A percentile compares a stretch with the other conserved stretches of the same genome.
These are phyloP conservation scores for Malassezia sp. DNA, from an alignment of 1,284 basidiomycete species.

Conservation along the genomic window DNA sequence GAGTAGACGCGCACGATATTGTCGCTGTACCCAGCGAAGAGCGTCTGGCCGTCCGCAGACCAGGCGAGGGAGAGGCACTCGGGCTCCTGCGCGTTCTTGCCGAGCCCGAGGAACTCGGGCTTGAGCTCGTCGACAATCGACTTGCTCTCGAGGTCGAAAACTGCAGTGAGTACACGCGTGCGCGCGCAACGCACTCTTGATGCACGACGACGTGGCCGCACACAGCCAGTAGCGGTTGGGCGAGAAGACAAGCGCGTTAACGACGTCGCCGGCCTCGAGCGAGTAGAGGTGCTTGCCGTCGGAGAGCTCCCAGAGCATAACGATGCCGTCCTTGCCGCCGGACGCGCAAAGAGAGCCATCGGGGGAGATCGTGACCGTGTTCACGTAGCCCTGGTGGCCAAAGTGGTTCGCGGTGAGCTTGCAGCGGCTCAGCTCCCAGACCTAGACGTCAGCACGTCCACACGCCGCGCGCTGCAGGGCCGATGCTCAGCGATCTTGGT, in stretches of 20 bases:
- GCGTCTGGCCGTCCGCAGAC: slow-evolving; percentile 93
- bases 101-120: slow-evolving; percentile 50
- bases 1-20: slow-evolving; percentile 48
- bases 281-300: slow-evolving; percentile 99
- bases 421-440: slow-evolving; percentile 99
- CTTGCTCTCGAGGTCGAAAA: slow-evolving; percentile 52
- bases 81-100: slow-evolving; percentile 70
- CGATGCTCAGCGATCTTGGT: slow-evolving; percentile 63
- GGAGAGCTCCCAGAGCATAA: slow-evolving; percentile 99
- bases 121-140: slow-evolving; percentile 98
- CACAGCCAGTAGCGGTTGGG: slow-evolving; percentile 91
- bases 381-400: slow-evolving; percentile 99
- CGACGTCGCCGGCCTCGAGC: slow-evolving; percentile 92
- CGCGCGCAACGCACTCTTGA: too few relatives aligned
- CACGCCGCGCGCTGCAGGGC: slow-evolving; percentile 3
- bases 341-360: slow-evolving; percentile 98
- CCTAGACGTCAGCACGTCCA: slow-evolving; percentile 52
- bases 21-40: slow-evolving; percentile 61
- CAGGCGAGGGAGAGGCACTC: slow-evolving; percentile 97
- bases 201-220: slow-evolving; percentile 90
- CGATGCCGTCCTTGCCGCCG: slow-evolving; percentile 91
- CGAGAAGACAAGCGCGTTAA: slow-evolving; percentile 99
- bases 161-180: too few relatives aligned
- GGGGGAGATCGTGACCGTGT: slow-evolving; percentile 95
- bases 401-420: slow-evolving; percentile 99